Evolutionary conservation across 805 yeast species (phyloP).

Genomic region (Hanseniaspora pseudoguilliermondii): DNA sequence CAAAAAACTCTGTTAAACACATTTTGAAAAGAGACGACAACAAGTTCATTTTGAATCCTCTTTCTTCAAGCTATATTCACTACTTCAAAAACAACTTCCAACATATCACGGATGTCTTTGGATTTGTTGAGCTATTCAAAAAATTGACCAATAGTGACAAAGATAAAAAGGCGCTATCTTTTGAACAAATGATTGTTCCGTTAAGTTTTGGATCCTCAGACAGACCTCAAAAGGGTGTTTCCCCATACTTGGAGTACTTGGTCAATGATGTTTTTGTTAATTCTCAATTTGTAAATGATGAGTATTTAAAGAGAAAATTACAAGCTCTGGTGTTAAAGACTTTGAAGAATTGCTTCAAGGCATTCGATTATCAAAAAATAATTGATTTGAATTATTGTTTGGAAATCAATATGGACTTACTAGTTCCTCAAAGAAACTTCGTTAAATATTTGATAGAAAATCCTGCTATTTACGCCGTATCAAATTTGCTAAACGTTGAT

Average conservation of each 20-base stretch:
- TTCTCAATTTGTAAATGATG: constrained; percentile 27
- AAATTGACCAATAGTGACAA: not conserved
- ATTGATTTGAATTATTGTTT: constrained; percentile 38
- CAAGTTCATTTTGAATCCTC: constrained; percentile 14
- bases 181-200: constrained; percentile 47
- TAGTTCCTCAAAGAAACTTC: constrained; percentile 36
- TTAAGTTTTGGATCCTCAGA: constrained; percentile 46
- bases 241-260: constrained; percentile 70
- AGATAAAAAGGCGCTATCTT: constrained; percentile 15
- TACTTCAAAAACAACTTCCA: constrained; percentile 36
- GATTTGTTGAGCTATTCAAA: constrained; percentile 15
- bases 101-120: constrained; percentile 50
- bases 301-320: constrained; percentile 31
- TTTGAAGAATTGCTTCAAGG: constrained; percentile 34
- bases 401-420: constrained; percentile 37
- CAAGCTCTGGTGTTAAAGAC: constrained; percentile 45
- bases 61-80: constrained; percentile 18
- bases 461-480: constrained; percentile 41
- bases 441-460: constrained; percentile 45
- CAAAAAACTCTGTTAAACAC: constrained; percentile 16
- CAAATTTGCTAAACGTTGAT: constrained; percentile 7
- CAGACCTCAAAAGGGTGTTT: constrained; percentile 51
- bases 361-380: constrained; percentile 42
- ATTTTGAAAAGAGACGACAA: constrained; percentile 16
- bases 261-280: constrained; percentile 53